Conservation (phyloP, 805 yeast species). For the Myxozyma lipomycoides region DNA sequence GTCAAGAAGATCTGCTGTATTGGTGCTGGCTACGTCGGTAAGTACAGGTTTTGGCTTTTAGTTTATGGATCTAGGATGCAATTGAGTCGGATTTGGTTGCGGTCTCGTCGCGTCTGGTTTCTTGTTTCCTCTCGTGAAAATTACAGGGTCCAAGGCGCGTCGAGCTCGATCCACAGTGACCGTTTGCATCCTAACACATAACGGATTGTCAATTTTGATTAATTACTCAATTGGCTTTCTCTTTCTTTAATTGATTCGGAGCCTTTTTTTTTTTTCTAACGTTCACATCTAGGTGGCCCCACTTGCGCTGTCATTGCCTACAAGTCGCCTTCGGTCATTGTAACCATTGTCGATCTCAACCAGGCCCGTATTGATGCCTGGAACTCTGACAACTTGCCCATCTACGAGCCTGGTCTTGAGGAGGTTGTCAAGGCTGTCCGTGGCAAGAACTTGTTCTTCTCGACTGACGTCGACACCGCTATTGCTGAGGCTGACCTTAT, state of each 20-base stretch:
- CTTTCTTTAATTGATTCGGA: not conserved
- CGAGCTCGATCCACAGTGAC: too few relatives aligned
- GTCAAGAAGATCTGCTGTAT: slow-evolving; percentile 34
- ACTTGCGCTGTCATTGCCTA: slow-evolving; percentile 35
- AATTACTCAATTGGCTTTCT: too few relatives aligned
- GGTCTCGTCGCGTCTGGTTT: not conserved
- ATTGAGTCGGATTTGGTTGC: not conserved
- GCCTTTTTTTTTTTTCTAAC: not conserved
- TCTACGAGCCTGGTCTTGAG: slow-evolving; percentile 35
- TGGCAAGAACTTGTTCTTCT: slow-evolving; percentile 34
- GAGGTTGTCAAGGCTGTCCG: slow-evolving; percentile 33
- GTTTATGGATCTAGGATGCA: not conserved
- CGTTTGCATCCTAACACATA: too few relatives aligned
- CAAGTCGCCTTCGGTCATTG: slow-evolving; percentile 31
- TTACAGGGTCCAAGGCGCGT: too few relatives aligned
- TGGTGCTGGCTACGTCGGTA: slow-evolving; percentile 36
- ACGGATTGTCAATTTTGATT: too few relatives aligned
- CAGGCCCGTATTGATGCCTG: slow-evolving; percentile 35
- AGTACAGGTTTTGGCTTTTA: slow-evolving; percentile 4
- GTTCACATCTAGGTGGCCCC: slow-evolving; percentile 31
- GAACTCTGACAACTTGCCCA: slow-evolving; percentile 35
- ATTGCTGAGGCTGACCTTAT: slow-evolving; percentile 34
- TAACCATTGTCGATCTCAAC: slow-evolving; percentile 34
- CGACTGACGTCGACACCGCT: slow-evolving; percentile 34
- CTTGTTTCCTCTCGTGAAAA: not conserved